Base-by-base conservation (phyloP, 1,139 yeast genomes). In the Candida sp. region DNA sequence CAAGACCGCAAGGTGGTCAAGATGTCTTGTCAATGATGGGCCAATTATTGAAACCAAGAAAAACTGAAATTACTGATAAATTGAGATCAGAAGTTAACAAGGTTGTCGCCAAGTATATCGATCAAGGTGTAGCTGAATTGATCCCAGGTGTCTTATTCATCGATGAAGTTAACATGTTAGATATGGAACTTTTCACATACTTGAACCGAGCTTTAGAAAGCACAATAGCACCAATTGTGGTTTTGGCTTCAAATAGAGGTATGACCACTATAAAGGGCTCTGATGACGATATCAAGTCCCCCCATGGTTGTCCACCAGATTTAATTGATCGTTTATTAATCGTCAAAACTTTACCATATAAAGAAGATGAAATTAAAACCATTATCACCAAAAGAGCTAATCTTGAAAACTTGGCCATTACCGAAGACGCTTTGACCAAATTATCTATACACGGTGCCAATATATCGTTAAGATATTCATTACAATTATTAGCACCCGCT, bases 1-100 rank as follows among this genome's bases (percentile, higher is more conserved):
- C 99, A 1, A 81, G 91, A 58, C 99, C 99, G 11, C 98, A 93
- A 68, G 99, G 99, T 52, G 99, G 99, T 27, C 99, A 95, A 68
- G 99, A 93, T 61, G 96, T 95, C 41, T 78, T 93, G 61, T 89
- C 97, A 6, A 89, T 95, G 96, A 93, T 93, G 99, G 98, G 98
- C 36, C 99, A 93, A 70, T 74, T 93, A 51, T 77, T 93, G 73
- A 93, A 91, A 70, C 98, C 98, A 45, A 85, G 87, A 56, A 93
- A 93, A 72, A 93, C 99, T n/a, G 99, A 93, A 68, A 93, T 93
- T 59, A 95, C 99, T 38, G 99, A 93, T 58, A 93, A 95, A 65
- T 78, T 93, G 61, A 82, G 99, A 64, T 73, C 77, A 36, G 99
- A 93, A 68, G 97, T 93, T 52, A 91, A 93, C 71, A 90, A 88